Evolutionary conservation across 306 rosid species (phyloP).

Genomic region (Hippophae gyantsensis): DNA sequence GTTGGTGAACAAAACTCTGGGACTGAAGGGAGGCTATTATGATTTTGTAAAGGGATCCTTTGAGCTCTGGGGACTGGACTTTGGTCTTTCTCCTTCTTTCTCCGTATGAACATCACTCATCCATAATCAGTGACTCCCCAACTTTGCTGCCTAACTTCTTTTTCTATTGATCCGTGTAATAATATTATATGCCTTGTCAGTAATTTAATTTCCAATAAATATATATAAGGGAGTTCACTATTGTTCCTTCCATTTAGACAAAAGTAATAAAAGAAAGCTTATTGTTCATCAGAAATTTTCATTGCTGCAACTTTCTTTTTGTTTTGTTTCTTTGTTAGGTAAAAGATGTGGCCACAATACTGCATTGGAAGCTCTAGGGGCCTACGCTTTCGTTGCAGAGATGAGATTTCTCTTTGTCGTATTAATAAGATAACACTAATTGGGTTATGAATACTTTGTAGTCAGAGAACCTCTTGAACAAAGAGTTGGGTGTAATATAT

Average conservation of each 20-base stretch:
- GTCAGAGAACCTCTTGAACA: too few relatives aligned
- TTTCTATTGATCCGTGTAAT: constrained; percentile 24
- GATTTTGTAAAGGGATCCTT: constrained; percentile 77
- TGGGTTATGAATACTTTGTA: constrained; percentile 13
- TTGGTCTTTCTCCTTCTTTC: constrained; percentile 57
- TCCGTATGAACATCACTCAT: constrained; percentile 64
- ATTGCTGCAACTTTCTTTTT: constrained; percentile 28
- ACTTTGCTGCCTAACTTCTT: constrained; percentile 37
- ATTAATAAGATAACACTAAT: constrained; percentile 24
- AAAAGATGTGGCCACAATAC: constrained; percentile 93
- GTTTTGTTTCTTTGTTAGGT: constrained; percentile 60
- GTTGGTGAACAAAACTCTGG: constrained; percentile 68
- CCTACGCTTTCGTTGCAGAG: constrained; percentile 53
- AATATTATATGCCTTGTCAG: constrained; percentile 25
- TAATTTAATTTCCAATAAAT: constrained; percentile 21
- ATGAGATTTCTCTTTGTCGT: constrained; percentile 32
- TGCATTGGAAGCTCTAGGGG: constrained; percentile 96
- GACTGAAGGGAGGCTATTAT: constrained; percentile 76
- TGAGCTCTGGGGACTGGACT: constrained; percentile 89
- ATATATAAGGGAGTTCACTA: constrained; percentile 19
- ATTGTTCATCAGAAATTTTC: constrained; percentile 7
- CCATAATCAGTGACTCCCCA: constrained; percentile 17
- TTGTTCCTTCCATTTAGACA: constrained; percentile 6
- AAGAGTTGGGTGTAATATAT: too few relatives aligned
- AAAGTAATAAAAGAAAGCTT: not conserved